Percentiles rank a stretch among this genome's conserved stretches.
Evolutionary conservation across 768 basidiomycete genomes (phyloP).

Genomic region (Chalciporus chontae): DNA sequence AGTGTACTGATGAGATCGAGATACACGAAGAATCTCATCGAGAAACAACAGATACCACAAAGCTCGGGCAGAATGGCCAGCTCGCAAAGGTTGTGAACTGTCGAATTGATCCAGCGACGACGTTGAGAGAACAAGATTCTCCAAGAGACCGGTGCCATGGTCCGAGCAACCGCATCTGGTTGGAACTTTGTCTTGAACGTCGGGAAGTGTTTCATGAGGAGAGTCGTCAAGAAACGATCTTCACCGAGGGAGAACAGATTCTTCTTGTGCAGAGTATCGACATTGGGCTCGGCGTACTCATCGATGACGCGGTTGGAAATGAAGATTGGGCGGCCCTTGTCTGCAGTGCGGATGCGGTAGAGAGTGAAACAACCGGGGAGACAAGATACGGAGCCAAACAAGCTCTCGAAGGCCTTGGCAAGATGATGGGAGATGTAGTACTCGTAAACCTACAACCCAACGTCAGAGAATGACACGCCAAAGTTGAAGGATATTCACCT

Average conservation of each 20-base stretch:
- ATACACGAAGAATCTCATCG: conserved; percentile 72
- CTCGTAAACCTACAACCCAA: conserved; percentile 50
- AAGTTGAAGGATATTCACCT: conserved; percentile 34
- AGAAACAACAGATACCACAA: conserved; percentile 70
- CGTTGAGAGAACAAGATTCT: conserved; percentile 62
- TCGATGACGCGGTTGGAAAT: conserved; percentile 70
- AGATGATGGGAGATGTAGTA: conserved; percentile 68
- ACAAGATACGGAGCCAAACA: conserved; percentile 71
- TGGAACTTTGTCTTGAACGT: conserved; percentile 68
- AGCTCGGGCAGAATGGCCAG: conserved; percentile 59
- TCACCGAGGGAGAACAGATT: conserved; percentile 66
- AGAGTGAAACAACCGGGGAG: conserved; percentile 73
- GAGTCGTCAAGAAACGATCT: conserved; percentile 67
- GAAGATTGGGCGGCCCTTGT: conserved; percentile 69
- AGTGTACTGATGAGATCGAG: conserved; percentile 62
- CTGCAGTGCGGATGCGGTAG: conserved; percentile 67
- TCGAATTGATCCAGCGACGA: conserved; percentile 74
- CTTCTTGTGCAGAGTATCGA: conserved; percentile 72
- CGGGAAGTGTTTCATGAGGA: conserved; percentile 70
- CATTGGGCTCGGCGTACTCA: conserved; percentile 61
- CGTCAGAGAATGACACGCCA: conserved; percentile 1
- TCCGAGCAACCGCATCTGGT: conserved; percentile 58
- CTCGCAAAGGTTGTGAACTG: conserved; percentile 65
- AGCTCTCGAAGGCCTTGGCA: conserved; percentile 64
- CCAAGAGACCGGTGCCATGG: conserved; percentile 61